Evolutionary conservation across 345 rosid genomes (phyloP), one percentile per base, ranked within the genome.

Genomic region (Salix exigua): DNA sequence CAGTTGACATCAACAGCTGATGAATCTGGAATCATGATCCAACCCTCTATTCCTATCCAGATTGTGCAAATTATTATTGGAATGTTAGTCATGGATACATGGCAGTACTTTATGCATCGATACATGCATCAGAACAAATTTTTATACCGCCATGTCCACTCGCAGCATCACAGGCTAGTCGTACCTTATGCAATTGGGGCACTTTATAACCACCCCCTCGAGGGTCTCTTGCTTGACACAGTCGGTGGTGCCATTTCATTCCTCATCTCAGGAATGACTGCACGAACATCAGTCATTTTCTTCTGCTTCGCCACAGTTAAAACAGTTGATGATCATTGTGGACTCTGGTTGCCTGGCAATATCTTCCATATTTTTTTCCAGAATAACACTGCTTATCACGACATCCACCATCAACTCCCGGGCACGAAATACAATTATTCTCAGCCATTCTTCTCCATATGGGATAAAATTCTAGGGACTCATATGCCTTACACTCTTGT

Each of bases 371-470:
- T 84, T 19, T 75, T 84, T 70, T 88, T 91, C 80, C 82, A 82
- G 81, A 89, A 89, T 80, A 89, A 91, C 83, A 84, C 88, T 38
- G 92, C 92, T 30, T 91, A 86, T 74, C 92, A 92, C 19, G 97
- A 90, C 82, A 79, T 90, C 75, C 94, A 90, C 62, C 97, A 89
- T 82, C 97, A 89, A 75, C 87, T 89, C 53, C 92, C 82, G 38
- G 94, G 92, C 70, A 82, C 86, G 4, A 92, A 90, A 83, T 89
- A 78, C 82, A 92, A 92, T 74, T 90, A 89, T 76, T 88, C 97
- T 66, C 97, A 92, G 79, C 94, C 97, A 12, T 90, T 92, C 84
- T 92, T 92, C 83, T 81, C 92, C 68, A 82, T 89, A 48, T 90
- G 94, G 94, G 94, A 92, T 79, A 89, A 81, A 81, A 73, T 90